Conservation (phyloP, 2,329 filamentous ascomycete genomes). For the Fonsecaea nubica region DNA sequence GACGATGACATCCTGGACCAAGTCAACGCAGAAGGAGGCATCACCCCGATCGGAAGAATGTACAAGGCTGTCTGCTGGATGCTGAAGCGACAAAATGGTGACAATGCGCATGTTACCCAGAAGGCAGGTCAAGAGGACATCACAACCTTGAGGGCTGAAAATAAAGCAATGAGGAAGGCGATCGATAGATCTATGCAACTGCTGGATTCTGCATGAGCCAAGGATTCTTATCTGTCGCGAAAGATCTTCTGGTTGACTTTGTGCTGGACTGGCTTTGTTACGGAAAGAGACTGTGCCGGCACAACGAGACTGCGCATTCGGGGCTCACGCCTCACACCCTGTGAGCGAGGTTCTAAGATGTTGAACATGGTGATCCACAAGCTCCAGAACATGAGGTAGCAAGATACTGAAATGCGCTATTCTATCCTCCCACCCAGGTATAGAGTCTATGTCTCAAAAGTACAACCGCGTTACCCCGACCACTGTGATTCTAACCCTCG, state of each 20-base stretch:
- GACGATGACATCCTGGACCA: conserved; percentile 26
- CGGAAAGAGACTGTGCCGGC: background rate
- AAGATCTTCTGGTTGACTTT: background rate
- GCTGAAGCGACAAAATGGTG: conserved; percentile 14
- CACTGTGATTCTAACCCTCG: background rate
- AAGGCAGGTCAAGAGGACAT: background rate
- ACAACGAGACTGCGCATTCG: background rate
- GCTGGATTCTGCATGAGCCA: background rate
- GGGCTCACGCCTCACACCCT: background rate
- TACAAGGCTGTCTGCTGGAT: conserved; percentile 21
- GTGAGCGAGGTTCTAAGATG: background rate
- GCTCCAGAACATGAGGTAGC: background rate
- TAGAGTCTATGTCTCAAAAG: background rate
- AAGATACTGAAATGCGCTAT: background rate
- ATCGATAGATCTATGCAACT: background rate
- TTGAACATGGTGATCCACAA: background rate
- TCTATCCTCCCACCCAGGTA: conserved; percentile 8
- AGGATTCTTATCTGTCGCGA: background rate
- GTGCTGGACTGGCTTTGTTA: background rate
- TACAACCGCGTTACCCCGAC: background rate
- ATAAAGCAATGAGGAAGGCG: background rate
- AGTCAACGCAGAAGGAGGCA: conserved; percentile 26
- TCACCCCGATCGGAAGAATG: conserved; percentile 24
- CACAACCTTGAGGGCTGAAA: conserved; percentile 4
- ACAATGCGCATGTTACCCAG: background rate